phyloP scores from a whole-genome alignment of 805 yeast species.

The Yamadazyma endophytica region DNA sequence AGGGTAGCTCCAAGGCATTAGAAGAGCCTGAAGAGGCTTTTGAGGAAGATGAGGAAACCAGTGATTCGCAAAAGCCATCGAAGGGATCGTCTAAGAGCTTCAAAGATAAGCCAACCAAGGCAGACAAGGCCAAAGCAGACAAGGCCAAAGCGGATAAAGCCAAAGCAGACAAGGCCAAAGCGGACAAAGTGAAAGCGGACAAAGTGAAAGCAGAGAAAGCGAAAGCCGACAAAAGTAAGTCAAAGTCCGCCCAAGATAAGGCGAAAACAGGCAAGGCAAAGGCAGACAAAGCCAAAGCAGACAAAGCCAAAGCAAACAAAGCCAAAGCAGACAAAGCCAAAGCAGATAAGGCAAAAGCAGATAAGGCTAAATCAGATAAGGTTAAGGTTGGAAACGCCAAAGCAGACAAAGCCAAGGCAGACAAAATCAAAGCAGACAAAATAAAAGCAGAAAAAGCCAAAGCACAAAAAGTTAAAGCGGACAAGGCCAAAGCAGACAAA shows the following conservation, averaged over 20 bases:
- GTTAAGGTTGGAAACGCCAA: neutral
- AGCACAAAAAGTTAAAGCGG: no score
- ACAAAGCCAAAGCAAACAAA: neutral
- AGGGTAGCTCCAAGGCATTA: neutral
- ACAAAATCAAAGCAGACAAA: neutral
- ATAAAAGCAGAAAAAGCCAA: neutral
- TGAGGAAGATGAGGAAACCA: neutral
- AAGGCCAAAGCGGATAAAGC: neutral
- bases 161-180: neutral
- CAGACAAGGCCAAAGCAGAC: neutral
- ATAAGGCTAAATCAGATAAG: constrained; percentile 1
- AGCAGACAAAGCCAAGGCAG: neutral
- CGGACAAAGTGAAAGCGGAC: neutral
- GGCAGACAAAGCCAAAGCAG: constrained; percentile 1
- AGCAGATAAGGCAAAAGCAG: neutral
- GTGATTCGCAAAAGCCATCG: neutral
- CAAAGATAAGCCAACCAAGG: neutral
- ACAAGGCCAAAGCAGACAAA: no score
- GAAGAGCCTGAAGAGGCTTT: neutral
- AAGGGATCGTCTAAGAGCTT: neutral
- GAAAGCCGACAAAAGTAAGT: neutral
- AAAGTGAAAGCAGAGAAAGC: neutral
- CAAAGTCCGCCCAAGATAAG: neutral
- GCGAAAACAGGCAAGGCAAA: constrained; percentile 1
- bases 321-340: neutral